phyloP scores from a whole-genome alignment of 352 stramenopile genomes.

The Globisporangium lucens region DNA sequence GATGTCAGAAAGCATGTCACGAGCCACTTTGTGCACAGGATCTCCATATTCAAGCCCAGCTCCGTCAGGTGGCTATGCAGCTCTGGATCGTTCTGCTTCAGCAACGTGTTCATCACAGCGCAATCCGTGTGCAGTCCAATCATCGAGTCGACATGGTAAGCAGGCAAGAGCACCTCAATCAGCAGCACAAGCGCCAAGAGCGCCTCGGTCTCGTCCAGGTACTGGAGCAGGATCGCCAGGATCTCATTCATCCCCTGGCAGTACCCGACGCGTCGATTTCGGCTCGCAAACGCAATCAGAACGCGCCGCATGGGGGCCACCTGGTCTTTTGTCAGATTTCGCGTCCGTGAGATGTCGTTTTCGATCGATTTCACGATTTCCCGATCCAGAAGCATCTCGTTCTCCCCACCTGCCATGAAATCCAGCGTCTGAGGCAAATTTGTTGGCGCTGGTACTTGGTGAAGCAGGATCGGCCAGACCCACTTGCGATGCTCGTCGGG shows the following conservation, averaged over 20 bases:
- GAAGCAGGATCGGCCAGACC: constrained; percentile 73
- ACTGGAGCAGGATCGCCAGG: constrained; percentile 62
- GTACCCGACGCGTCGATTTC: constrained; percentile 76
- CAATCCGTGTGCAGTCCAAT: constrained; percentile 83
- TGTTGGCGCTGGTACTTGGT: constrained; percentile 30
- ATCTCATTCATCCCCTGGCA: constrained; percentile 89
- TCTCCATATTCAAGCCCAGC: constrained; percentile 84
- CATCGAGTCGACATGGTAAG: constrained; percentile 85
- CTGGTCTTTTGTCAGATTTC: constrained; percentile 53
- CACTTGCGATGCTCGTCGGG: constrained; percentile 63
- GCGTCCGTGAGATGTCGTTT: constrained; percentile 73
- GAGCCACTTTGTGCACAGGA: constrained; percentile 87
- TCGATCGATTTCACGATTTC: constrained; percentile 80
- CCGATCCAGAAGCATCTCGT: constrained; percentile 49
- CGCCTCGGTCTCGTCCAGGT: constrained; percentile 59
- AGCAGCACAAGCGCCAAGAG: constrained; percentile 62
- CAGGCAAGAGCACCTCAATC: constrained; percentile 70
- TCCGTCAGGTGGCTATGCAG: constrained; percentile 68
- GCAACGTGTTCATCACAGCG: constrained; percentile 76
- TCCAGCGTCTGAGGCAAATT: constrained; percentile 32
- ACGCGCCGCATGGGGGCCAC: constrained; percentile 59
- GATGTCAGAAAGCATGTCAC: constrained; percentile 84
- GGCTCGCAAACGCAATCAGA: constrained; percentile 67
- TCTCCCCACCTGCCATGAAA: constrained; percentile 26
- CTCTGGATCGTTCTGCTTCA: constrained; percentile 72